A percentile compares a stretch with the other conserved stretches of the same genome.
These are phyloP conservation scores for Phalaenopsis aphrodite DNA, from an alignment of 106 monocot genomes.

Conservation along the genomic window DNA sequence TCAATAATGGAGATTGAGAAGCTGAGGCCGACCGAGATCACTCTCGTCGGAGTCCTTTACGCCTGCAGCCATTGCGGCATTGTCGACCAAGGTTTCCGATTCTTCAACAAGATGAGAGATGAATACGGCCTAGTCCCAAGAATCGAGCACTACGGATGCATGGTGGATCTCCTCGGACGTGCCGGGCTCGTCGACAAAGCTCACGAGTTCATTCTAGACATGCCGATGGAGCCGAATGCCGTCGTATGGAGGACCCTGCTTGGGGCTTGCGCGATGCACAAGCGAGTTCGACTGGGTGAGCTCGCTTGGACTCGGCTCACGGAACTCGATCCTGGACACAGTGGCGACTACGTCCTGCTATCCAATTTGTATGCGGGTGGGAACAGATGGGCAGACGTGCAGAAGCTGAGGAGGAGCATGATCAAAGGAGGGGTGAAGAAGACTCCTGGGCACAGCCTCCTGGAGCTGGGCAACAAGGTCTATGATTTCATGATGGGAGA, in stretches of 20 bases:
- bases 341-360: constrained; percentile 73
- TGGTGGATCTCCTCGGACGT: constrained; percentile 76
- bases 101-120: constrained; percentile 49
- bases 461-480: constrained; percentile 41
- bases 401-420: constrained; percentile 53
- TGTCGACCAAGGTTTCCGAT: constrained; percentile 54
- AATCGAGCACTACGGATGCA: constrained; percentile 87
- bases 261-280: constrained; percentile 72
- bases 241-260: constrained; percentile 81
- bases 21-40: constrained; percentile 62
- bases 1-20: constrained; percentile 47
- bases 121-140: constrained; percentile 47
- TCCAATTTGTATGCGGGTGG: constrained; percentile 66
- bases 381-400: constrained; percentile 50
- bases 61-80: constrained; percentile 84
- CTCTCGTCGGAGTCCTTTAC: constrained; percentile 68
- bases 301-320: constrained; percentile 40
- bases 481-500: constrained; percentile 60
- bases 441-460: constrained; percentile 60
- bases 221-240: constrained; percentile 68
- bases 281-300: constrained; percentile 38
- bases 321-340: constrained; percentile 63
- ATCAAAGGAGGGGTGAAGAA: constrained; percentile 58
- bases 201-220: constrained; percentile 33
- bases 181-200: constrained; percentile 65